A percentile compares a stretch with the other conserved stretches of the same genome.
phyloP scores from a whole-genome alignment of 2,329 filamentous ascomycete species.

The Akanthomyces lecanii region DNA sequence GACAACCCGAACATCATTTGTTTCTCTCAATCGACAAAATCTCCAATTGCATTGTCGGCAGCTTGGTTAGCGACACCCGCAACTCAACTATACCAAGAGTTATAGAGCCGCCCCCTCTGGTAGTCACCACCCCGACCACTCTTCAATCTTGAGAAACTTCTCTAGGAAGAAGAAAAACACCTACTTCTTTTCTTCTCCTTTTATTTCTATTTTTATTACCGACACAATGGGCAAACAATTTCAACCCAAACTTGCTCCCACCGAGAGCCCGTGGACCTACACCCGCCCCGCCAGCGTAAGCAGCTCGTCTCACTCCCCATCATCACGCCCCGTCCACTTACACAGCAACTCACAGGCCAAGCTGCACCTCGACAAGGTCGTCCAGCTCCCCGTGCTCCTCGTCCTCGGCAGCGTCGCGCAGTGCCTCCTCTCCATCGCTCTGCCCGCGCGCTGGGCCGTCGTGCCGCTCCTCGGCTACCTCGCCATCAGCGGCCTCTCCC shows the following conservation, averaged over 20 bases:
- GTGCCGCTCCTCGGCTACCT: slow-evolving; percentile 24
- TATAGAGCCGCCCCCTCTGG: too few relatives aligned
- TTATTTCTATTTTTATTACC: background rate
- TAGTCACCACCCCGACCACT: too few relatives aligned
- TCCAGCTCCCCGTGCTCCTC: slow-evolving; percentile 31
- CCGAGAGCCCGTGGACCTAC: slow-evolving; percentile 21
- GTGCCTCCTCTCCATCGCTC: slow-evolving; percentile 27
- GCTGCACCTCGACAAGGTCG: slow-evolving; percentile 26
- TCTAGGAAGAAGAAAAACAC: background rate
- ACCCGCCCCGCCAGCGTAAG: slow-evolving; percentile 14
- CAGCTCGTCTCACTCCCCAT: background rate
- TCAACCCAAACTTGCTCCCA: slow-evolving; percentile 24
- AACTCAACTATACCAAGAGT: too few relatives aligned
- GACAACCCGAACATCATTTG: too few relatives aligned
- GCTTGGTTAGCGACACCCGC: too few relatives aligned
- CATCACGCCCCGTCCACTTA: slow-evolving; percentile 9
- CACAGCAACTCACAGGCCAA: slow-evolving; percentile 24
- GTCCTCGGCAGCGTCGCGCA: slow-evolving; percentile 34
- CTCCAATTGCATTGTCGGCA: too few relatives aligned
- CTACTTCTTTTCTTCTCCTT: background rate
- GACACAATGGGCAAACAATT: slow-evolving; percentile 21
- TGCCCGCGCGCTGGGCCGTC: slow-evolving; percentile 34
- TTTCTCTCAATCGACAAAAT: too few relatives aligned
- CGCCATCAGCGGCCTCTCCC: slow-evolving; percentile 21
- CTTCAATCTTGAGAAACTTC: too few relatives aligned